Conservation (phyloP, 345 rosid genomes). For the Nasturtium officinale region DNA sequence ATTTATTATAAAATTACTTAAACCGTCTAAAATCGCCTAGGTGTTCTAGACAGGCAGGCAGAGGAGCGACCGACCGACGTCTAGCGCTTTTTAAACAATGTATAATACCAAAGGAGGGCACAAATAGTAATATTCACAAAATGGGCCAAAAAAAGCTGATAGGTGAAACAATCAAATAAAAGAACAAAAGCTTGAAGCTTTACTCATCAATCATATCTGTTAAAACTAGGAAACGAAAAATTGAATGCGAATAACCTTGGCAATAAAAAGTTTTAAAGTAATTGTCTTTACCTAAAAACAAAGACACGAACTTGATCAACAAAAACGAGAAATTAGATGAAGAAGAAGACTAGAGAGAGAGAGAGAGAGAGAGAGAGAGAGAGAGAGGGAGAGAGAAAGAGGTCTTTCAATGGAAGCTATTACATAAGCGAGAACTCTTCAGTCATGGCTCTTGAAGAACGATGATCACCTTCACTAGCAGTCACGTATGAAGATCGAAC, state of each 20-base stretch:
- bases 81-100: no score
- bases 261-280: not conserved
- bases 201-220: constrained; percentile 29
- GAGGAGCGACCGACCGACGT: no score
- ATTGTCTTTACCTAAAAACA: constrained; percentile 32
- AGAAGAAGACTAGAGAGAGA: constrained; percentile 24
- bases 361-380: constrained; percentile 6
- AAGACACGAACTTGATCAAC: constrained; percentile 28
- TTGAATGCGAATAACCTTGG: constrained; percentile 23
- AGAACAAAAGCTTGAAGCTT: constrained; percentile 37
- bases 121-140: constrained; percentile 32
- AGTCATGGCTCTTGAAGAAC: constrained; percentile 61
- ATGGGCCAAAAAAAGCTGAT: not conserved
- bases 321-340: constrained; percentile 23
- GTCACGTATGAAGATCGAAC: constrained; percentile 56
- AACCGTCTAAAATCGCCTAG: no score
- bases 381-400: constrained; percentile 7
- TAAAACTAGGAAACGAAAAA: constrained; percentile 14
- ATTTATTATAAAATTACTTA: no score
- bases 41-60: no score
- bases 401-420: constrained; percentile 31
- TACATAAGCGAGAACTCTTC: constrained; percentile 49
- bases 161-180: constrained; percentile 22
- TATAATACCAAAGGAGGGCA: constrained; percentile 24
- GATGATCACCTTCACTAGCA: constrained; percentile 57